These are phyloP conservation scores for Metschnikowia colocasiae DNA, from an alignment of 805 yeast species.

Conservation along the genomic window DNA sequence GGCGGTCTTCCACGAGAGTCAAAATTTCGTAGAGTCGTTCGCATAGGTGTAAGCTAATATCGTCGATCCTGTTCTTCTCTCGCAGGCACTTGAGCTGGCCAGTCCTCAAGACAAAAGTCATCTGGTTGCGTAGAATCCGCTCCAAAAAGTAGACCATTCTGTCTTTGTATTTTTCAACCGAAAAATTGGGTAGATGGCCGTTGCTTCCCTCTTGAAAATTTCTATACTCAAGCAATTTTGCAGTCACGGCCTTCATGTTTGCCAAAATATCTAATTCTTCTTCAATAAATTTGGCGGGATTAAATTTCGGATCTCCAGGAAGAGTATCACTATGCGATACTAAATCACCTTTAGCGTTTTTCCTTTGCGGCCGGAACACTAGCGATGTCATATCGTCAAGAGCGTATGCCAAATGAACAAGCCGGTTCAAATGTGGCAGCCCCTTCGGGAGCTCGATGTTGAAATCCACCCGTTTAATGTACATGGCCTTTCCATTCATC, in stretches of 20 bases:
- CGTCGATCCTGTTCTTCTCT: slow-evolving; percentile 9
- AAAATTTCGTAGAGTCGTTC: slow-evolving; percentile 11
- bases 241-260: slow-evolving; percentile 3
- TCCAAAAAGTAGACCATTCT: slow-evolving; percentile 14
- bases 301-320: slow-evolving; percentile 15
- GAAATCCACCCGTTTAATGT: slow-evolving; percentile 17
- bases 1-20: slow-evolving; percentile 11
- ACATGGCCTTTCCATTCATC: slow-evolving; percentile 16
- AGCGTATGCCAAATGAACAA: slow-evolving; percentile 15
- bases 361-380: slow-evolving; percentile 15
- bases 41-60: slow-evolving; percentile 11
- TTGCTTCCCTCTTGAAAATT: background rate
- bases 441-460: slow-evolving; percentile 14
- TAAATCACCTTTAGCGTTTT: background rate
- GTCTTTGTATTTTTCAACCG: slow-evolving; percentile 13
- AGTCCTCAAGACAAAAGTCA: slow-evolving; percentile 14
- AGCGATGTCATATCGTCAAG: slow-evolving; percentile 17
- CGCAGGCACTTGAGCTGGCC: slow-evolving; percentile 14
- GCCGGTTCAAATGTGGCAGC: slow-evolving; percentile 11
- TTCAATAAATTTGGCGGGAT: slow-evolving; percentile 11
- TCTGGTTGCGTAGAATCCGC: slow-evolving; percentile 13
- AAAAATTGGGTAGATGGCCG: slow-evolving; percentile 11
- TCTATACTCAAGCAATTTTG: background rate
- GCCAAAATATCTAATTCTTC: slow-evolving; percentile 9
- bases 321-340: slow-evolving; percentile 8